phyloP scores from a whole-genome alignment of 306 rosid genomes.

The Corylus avellana region DNA sequence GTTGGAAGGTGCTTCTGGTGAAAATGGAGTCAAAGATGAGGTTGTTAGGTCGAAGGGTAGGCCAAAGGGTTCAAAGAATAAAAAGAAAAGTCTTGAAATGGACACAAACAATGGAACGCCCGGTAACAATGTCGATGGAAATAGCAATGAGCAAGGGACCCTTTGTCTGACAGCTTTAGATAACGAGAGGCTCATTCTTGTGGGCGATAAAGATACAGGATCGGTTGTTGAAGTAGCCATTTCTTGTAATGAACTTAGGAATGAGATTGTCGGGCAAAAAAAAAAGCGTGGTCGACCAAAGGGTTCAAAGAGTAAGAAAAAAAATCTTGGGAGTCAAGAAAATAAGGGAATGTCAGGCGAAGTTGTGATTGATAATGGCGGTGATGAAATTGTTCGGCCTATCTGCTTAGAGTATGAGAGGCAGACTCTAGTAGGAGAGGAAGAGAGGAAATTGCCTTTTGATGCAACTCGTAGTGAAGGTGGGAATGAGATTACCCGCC shows the following conservation, averaged over 20 bases:
- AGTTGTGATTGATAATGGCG: conserved; percentile 9
- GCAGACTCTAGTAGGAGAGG: conserved; percentile 4
- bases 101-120: neutral
- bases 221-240: neutral
- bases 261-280: conserved; percentile 25
- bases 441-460: neutral
- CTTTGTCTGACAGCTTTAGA: conserved; percentile 11
- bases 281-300: conserved; percentile 38
- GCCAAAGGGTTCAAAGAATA: conserved; percentile 39
- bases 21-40: conserved; percentile 23
- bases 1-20: conserved; percentile 24
- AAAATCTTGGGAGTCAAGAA: conserved; percentile 1
- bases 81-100: conserved; percentile 19
- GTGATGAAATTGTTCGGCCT: conserved; percentile 15
- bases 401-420: conserved; percentile 22
- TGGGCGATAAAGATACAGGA: conserved; percentile 6
- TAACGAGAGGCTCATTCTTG: conserved; percentile 17
- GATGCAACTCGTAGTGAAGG: conserved; percentile 24
- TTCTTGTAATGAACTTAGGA: conserved; percentile 25
- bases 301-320: conserved; percentile 35
- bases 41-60: conserved; percentile 29
- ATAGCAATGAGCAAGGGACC: conserved; percentile 18
- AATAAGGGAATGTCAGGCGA: conserved; percentile 5
- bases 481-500: conserved; percentile 23
- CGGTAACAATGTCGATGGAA: conserved; percentile 8